Evolutionary conservation across 2,329 filamentous ascomycete genomes (phyloP), one percentile per base, ranked within the genome.

Genomic region (Sporothrix inflata): DNA sequence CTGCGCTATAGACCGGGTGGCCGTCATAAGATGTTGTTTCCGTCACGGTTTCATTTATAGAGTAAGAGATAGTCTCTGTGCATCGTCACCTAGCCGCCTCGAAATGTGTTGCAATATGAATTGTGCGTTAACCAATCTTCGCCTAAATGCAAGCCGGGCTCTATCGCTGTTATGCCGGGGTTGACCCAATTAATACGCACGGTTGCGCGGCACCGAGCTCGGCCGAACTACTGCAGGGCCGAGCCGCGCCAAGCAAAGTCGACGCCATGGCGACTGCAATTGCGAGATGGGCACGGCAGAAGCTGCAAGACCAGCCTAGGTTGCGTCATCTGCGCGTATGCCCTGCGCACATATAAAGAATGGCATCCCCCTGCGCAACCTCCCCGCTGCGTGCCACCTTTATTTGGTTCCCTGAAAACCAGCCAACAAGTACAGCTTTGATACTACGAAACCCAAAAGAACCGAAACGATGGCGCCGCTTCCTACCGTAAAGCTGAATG

Each of bases 401-500:
- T 63, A 24, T n/a, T 30, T 7, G n/a, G 14, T 21, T 6, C 40
- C 6, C 30, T 30, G 61, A 12, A 19, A 14, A 66, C 14, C 12
- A 19, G 4, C 21, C 21, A 19, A n/a, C 38, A 66, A 11, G 7
- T 19, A 47, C 19, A n/a, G 19, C n/a, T 14, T 47, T 63, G 7
- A 34, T 34, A 34, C 30, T 34, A 34, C 30, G 30, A 34, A 34
- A 34, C 30, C 24, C 16, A 40, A 42, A 42, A 27, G 8, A 63
- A 5, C 19, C 57, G 9, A 4, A 5, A 42, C 2, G 40, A 63
- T 63, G 57, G 57, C 61, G 8, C 19, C 61, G 11, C 47, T 90
- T 49, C 89, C 89, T 1, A 83, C 81, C 70, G 80, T 93, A 68
- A 92, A 91, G 81, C 84, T 94, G 69, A 92, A 92, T 75, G 91